Conservation (phyloP, 2,329 filamentous ascomycete genomes). For the Colletotrichum theobromicola region DNA sequence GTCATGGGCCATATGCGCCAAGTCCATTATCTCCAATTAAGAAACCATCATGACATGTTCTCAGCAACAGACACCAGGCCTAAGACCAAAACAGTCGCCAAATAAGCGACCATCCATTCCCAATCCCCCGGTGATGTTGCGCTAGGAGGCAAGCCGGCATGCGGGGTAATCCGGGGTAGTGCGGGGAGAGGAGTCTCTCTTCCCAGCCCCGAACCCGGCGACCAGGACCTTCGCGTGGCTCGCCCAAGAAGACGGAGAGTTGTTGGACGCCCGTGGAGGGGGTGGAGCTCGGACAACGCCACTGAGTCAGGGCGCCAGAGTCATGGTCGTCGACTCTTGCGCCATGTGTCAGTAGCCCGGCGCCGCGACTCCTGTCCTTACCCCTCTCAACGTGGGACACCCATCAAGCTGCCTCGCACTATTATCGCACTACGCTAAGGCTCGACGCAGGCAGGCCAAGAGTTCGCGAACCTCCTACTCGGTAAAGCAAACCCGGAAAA, state of each 20-base stretch:
- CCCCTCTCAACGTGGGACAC: neutral
- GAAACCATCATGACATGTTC: neutral
- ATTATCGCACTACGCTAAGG: neutral
- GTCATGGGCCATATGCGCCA: neutral
- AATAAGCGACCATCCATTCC: neutral
- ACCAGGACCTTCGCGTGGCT: neutral
- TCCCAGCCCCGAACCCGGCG: neutral
- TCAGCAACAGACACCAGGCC: neutral
- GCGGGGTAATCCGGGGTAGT: conserved; percentile 14
- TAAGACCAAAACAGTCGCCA: neutral
- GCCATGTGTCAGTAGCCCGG: neutral
- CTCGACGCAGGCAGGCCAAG: neutral
- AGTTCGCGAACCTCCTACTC: neutral
- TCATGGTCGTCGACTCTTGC: neutral
- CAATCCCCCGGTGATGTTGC: neutral
- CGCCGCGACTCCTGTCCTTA: neutral
- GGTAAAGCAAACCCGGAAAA: neutral
- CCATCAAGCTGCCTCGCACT: neutral
- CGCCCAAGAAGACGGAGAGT: neutral
- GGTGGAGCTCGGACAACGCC: neutral
- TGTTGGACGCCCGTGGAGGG: neutral
- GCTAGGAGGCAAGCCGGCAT: neutral
- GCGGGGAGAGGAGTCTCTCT: neutral
- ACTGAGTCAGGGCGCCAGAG: conserved; percentile 16
- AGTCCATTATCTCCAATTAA: neutral